Base-by-base conservation (phyloP, 2,329 filamentous ascomycete species). In the Calycina marina region DNA sequence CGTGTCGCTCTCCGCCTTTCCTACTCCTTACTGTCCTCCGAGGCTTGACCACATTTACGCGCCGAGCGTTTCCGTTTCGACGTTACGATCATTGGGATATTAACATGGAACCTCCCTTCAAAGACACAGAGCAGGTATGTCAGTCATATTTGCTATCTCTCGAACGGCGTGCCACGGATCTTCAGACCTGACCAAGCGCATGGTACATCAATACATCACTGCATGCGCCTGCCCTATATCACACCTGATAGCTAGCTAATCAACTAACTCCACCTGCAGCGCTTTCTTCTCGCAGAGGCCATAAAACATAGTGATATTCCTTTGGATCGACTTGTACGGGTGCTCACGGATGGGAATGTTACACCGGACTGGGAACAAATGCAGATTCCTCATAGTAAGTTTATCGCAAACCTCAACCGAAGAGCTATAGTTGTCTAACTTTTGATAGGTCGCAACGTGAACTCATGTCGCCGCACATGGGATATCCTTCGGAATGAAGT, bases 201-300 rank as follows among this genome's bases (percentile, higher is more conserved):
- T 15, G 25, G 26, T 17, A 20, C 36, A 39, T 34, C 31, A 32
- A 25, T 17, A 20, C 36, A 39, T 34, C 31, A 32, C 37, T 37
- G 32, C 31, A 35, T 24, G 42, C 39, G 40, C 33, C 37, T 40
- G 33, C 31, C 34, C 16, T 31, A 29, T 32, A 22, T 22, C 28
- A 31, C 35, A 27, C n/a, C n/a, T n/a, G n/a, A n/a, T n/a, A n/a
- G n/a, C n/a, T n/a, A n/a, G 15, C 25, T 27, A 27, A 27, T 27
- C 8, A 31, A 10, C 25, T 28, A 37, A 35, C n/a, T 37, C 15
- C 29, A n/a, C 22, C 15, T 25, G 34, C 28, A 53, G 50, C 50
- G 48, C 36, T 58, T 59, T 45, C 49, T 69, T 35, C 56, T 69
- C 41, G 59, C 63, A 43, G 65, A 69, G 47, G 60, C 64, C 40